Evolutionary conservation across 768 basidiomycete species (phyloP).

Genomic region (Dendrothele bispora): DNA sequence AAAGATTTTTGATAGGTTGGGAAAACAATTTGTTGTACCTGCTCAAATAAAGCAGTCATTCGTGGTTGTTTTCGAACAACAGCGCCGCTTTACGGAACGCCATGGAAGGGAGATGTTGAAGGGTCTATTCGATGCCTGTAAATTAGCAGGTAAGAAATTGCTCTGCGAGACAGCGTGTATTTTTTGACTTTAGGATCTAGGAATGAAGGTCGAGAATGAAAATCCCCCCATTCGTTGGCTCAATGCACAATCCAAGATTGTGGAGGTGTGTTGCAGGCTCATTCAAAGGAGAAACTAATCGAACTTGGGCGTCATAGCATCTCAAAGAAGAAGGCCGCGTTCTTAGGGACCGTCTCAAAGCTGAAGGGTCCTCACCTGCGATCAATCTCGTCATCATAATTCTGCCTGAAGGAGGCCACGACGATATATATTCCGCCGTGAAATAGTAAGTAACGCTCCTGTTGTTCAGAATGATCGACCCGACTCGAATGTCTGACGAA

Average conservation of each 20-base stretch:
- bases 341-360: conserved; percentile 26
- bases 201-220: neutral
- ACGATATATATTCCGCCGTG: conserved; percentile 55
- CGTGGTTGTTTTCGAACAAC: conserved; percentile 50
- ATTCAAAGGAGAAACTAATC: no score
- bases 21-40: conserved; percentile 48
- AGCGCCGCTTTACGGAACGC: conserved; percentile 42
- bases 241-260: no score
- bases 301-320: no score
- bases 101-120: no score
- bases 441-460: conserved; percentile 47
- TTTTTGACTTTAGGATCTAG: neutral
- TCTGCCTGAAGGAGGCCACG: conserved; percentile 52
- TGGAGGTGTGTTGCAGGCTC: no score
- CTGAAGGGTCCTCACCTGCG: conserved; percentile 40
- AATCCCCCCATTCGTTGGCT: conserved; percentile 2
- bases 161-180: no score
- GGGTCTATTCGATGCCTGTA: conserved; percentile 35
- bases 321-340: no score
- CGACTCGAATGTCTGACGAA: no score
- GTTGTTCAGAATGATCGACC: no score
- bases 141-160: conserved; percentile 1
- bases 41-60: conserved; percentile 43
- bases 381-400: no score
- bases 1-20: conserved; percentile 32